Conservation (phyloP, 169 alveolate genomes). For the Amoebophrya sp. region DNA sequence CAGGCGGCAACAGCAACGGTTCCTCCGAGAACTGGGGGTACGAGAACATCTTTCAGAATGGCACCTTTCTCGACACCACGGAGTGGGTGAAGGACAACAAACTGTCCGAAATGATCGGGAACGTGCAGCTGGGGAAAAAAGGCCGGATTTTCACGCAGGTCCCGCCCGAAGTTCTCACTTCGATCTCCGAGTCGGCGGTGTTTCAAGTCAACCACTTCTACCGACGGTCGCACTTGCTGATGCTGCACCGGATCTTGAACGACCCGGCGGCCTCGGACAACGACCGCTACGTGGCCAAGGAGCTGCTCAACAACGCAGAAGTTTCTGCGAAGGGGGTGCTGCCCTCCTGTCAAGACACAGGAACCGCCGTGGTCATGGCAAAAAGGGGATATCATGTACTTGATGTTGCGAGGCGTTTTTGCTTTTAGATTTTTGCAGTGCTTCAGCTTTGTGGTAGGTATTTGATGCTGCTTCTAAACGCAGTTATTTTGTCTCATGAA, state of each 20-base stretch:
- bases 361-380: slow-evolving; percentile 74
- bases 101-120: background rate
- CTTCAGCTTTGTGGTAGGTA: too few relatives aligned
- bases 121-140: background rate
- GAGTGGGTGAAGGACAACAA: background rate
- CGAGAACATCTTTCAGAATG: background rate
- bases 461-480: too few relatives aligned
- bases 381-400: slow-evolving; percentile 57
- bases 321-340: slow-evolving; percentile 63
- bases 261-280: slow-evolving; percentile 65
- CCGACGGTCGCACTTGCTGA: slow-evolving; percentile 29
- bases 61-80: background rate
- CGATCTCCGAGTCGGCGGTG: background rate
- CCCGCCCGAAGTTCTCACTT: background rate
- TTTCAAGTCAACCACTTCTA: slow-evolving; percentile 28
- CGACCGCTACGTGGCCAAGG: slow-evolving; percentile 67
- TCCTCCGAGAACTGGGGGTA: background rate
- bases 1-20: too few relatives aligned
- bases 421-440: too few relatives aligned
- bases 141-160: background rate
- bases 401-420: slow-evolving; percentile 28
- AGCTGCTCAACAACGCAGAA: slow-evolving; percentile 65
- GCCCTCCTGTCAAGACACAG: slow-evolving; percentile 85
- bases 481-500: too few relatives aligned
- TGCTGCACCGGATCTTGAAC: slow-evolving; percentile 54